These are phyloP conservation scores for Saccharomyces uvarum DNA, from an alignment of 1,139 yeast species.

Conservation along the genomic window DNA sequence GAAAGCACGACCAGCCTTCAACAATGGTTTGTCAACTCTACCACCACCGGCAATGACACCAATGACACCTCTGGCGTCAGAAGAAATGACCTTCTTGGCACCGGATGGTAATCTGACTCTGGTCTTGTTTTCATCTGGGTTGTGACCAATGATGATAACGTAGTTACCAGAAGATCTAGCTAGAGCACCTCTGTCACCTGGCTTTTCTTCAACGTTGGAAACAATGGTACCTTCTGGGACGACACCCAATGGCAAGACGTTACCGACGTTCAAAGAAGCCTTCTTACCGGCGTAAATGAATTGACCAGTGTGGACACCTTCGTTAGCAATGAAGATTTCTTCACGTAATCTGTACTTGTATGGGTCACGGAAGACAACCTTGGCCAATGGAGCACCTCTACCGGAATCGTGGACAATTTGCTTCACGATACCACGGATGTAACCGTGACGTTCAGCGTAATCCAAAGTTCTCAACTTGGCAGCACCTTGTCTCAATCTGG, in stretches of 20 bases:
- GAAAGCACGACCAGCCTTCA: conserved; percentile 99
- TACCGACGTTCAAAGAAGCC: conserved; percentile 96
- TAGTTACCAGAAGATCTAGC: conserved; percentile 99
- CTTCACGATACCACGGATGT: conserved; percentile 98
- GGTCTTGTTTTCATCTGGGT: conserved; percentile 97
- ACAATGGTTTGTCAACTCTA: conserved; percentile 98
- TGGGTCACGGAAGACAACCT: conserved; percentile 98
- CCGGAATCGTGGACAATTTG: conserved; percentile 99
- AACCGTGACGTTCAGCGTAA: conserved; percentile 99
- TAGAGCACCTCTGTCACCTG: conserved; percentile 99
- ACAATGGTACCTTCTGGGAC: conserved; percentile 99
- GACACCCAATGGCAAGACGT: conserved; percentile 91
- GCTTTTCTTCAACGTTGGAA: conserved; percentile 97
- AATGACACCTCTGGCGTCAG: conserved; percentile 97
- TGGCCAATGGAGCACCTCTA: conserved; percentile 99
- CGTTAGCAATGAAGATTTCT: conserved; percentile 98
- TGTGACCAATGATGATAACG: conserved; percentile 98
- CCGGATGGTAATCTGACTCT: conserved; percentile 99
- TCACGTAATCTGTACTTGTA: conserved; percentile 96
- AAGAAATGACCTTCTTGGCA: conserved; percentile 92
- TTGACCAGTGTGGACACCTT: conserved; percentile 99
- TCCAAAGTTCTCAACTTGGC: conserved; percentile 99
- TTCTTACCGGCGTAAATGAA: conserved; percentile 98
- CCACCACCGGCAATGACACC: conserved; percentile 99
- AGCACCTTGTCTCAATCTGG: conserved; percentile 99